Evolutionary conservation across 192 early-diverging fungal species (phyloP), one percentile per base, ranked within the genome.

Genomic region (Diversispora epigaea): DNA sequence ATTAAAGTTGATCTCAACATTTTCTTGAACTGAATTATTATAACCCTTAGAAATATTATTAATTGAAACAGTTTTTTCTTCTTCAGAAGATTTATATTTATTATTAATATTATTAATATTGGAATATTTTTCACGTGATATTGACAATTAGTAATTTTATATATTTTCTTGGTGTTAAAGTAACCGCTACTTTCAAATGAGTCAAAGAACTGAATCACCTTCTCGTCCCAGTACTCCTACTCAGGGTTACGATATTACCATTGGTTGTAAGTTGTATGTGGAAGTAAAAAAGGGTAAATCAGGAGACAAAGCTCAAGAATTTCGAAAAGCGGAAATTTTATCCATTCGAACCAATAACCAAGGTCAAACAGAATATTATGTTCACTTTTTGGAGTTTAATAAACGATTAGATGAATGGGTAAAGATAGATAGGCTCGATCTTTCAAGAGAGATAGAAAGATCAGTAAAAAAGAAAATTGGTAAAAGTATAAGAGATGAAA

Each of bases 321-420:
- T 87, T 79, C 90, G 92, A 14, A 87, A 89, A 67, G 96, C 94
- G 11, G 96, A 98, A 72, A 86, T 98, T 8, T 83, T 98, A 9
- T 94, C 92, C 4, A 89, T 91, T 54, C 89, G 92, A 21, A 83
- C 82, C 50, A 78, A 83, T 21, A 62, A 86, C 73, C 63, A 84
- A 41, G 60, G 83, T 60, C 69, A 82, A 68, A 70, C 85, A 46
- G 89, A 95, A 84, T 97, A 93, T 77, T 99, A 99, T 80, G 95
- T 99, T 15, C 97, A 99, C 80, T 97, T 96, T 77, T 88, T 96
- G 6, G 91, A 94, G 67, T 98, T 93, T 84, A 99, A 99, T 88
- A 99, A 99, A 80, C 93, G 98, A 19, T 84, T 99, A 63, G 98
- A 99, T 84, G 96, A 97, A 79, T 98, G 96, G 98, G 93, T 99